Base-by-base conservation (phyloP, 371 early-diverging fungal genomes). In the Apophysomyces sp. region DNA sequence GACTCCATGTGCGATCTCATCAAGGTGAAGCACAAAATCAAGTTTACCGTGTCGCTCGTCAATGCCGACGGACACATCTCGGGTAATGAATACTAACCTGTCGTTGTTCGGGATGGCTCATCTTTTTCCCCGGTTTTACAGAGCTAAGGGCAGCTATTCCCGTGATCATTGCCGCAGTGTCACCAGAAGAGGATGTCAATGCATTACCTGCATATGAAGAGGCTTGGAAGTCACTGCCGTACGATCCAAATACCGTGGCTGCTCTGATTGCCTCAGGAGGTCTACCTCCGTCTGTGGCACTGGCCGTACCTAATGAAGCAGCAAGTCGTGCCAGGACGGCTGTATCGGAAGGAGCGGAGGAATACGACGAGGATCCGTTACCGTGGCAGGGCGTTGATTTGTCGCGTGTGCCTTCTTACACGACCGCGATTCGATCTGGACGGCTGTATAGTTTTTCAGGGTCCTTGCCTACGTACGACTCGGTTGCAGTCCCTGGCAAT, bases 261-360 rank as follows among this genome's bases (percentile, higher is more conserved):
- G 62, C 61, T 11, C 37, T 77, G 29, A 67, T 80, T 27, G 69
- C 64, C 2, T 55, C 69, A 28, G 80, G 80, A 1, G 63, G 65
- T 30, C 44, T 76, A 34, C 80, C 80, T 6, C 72, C 72, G 6
- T 74, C 80, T 2, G 54, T 77, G 0, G 77, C 75, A 0, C 61
- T 70, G 81, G 91, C 94, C 54, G 91, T 96, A 41, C 85, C 90
- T 26, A 95, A 94, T 68, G 74, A 90, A 44, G 86, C 89, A 2
- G 94, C 97, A 7, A 91, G 86, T 18, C 91, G 89, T 7, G 89
- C 87, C 15, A 92, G 93, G 70, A 88, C 88, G 55, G 78, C 84
- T 2, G 89, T 84, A 78, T 59, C 71, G 89, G 71, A 81, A 87
- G 69, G 93, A 93, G 74, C 63, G 82, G 41, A 65, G 73, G 16